Evolutionary conservation across 768 basidiomycete species (phyloP).

Genomic region (Boletus coccyginus): DNA sequence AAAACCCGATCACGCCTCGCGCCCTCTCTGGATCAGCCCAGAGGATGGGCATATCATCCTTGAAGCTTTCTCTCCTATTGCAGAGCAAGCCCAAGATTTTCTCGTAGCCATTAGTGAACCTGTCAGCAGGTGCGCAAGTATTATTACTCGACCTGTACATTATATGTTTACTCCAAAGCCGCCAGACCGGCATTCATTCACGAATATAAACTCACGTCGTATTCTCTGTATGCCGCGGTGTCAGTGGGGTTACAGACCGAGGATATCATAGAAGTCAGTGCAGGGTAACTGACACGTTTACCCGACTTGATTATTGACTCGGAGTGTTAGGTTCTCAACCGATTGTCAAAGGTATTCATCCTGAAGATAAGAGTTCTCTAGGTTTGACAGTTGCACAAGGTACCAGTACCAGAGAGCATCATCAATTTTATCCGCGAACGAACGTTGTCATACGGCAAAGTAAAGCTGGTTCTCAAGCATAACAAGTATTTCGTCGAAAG

Average conservation of each 20-base stretch:
- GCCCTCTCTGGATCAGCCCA: conserved; percentile 96
- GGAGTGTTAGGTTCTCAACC: conserved; percentile 63
- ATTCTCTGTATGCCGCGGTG: conserved; percentile 97
- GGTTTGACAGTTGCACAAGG: conserved; percentile 42
- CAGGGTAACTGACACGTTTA: conserved; percentile 14
- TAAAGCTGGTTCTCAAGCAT: conserved; percentile 96
- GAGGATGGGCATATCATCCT: conserved; percentile 92
- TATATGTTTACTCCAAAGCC: conserved; percentile 13
- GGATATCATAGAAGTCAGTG: conserved; percentile 93
- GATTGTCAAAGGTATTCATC: conserved; percentile 61
- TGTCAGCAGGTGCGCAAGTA: conserved; percentile 82
- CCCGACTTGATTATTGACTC: conserved; percentile 33
- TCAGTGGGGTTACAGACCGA: conserved; percentile 97
- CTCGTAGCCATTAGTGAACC: conserved; percentile 97
- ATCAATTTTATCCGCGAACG: conserved; percentile 86
- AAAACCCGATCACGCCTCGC: conserved; percentile 86
- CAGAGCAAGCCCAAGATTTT: conserved; percentile 98
- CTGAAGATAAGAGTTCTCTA: conserved; percentile 1
- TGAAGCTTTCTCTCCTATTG: conserved; percentile 96
- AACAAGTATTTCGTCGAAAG: conserved; percentile 98
- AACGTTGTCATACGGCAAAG: conserved; percentile 96
- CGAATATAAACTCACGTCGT: conserved; percentile 98
- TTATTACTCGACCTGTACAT: conserved; percentile 27
- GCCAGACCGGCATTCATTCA: conserved; percentile 93
- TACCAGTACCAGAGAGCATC: conserved; percentile 88